Base-by-base conservation (phyloP, 2,329 filamentous ascomycete genomes). In the Arthrobotrys conoides region DNA sequence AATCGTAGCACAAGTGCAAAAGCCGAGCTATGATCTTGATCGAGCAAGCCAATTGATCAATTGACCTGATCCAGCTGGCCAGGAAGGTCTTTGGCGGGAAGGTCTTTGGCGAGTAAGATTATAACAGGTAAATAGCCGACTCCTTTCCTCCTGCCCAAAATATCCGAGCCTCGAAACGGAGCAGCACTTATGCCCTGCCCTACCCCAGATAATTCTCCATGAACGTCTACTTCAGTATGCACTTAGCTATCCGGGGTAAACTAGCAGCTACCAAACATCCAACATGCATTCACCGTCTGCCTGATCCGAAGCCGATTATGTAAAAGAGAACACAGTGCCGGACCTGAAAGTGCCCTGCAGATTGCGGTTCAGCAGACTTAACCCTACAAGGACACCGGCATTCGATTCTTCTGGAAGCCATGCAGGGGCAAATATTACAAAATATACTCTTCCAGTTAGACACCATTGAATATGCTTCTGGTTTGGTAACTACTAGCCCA, bases 31-130 rank as follows among this genome's bases (percentile, higher is more conserved):
- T 22, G 20, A 53, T 5, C 6, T 18, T 5, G 44, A 48, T n/a
- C 30, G 33, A 44, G 44, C 27, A 57, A 57, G 49, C 22, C 16
- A 18, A 22, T 27, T 3, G 36, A 38, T 5, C 70, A 51, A 24
- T 61, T 72, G n/a, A n/a, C n/a, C n/a, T n/a, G n/a, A n/a, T n/a
- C n/a, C n/a, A n/a, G n/a, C n/a, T n/a, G n/a, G n/a, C 30, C 48
- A 53, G 69, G 70, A 73, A 73, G 70, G 61, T 67, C 49, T 36
- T 30, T 30, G 27, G 6, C 27, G 6, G 27, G 27, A 6, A 30
- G 27, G n/a, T n/a, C 27, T 72, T 49, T 59, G 61, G 66, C 57
- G 55, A 46, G 55, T 55, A 55, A n/a, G 46, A 44, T 46, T 38
- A 0, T n/a, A 48, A 48, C 44, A 18, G 20, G 30, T 57, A 9